Conservation (phyloP, 331 rosid genomes). For the Dryas integrifolia region DNA sequence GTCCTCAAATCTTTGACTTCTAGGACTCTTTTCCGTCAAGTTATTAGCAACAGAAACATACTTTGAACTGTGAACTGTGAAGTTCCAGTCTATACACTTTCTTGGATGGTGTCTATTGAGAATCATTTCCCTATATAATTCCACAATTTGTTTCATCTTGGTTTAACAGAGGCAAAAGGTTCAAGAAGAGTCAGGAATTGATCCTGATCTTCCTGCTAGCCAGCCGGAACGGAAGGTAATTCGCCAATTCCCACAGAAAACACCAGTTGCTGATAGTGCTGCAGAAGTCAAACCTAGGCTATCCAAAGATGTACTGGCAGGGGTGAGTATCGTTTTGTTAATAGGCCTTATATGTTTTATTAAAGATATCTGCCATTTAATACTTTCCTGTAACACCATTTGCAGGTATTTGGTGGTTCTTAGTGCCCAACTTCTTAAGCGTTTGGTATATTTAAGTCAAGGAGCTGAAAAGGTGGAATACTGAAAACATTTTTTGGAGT, state of each 20-base stretch:
- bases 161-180: constrained; percentile 67
- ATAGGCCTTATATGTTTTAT: background rate
- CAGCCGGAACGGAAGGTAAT: constrained; percentile 39
- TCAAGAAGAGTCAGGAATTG: constrained; percentile 35
- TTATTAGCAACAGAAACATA: background rate
- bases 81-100: background rate
- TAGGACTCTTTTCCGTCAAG: background rate
- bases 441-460: background rate
- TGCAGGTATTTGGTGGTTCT: constrained; percentile 71
- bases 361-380: constrained; percentile 16
- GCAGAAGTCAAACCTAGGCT: constrained; percentile 40
- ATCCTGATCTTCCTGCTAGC: constrained; percentile 21
- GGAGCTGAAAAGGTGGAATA: background rate
- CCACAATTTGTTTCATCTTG: constrained; percentile 11
- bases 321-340: constrained; percentile 43
- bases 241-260: constrained; percentile 65
- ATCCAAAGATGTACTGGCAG: constrained; percentile 54
- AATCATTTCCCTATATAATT: background rate
- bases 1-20: background rate
- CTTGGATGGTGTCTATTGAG: background rate
- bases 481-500: background rate
- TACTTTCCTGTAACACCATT: constrained; percentile 14
- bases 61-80: background rate
- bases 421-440: constrained; percentile 17
- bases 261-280: constrained; percentile 44